Conservation (phyloP, 352 stramenopile species). For the Phytophthora pisi region DNA sequence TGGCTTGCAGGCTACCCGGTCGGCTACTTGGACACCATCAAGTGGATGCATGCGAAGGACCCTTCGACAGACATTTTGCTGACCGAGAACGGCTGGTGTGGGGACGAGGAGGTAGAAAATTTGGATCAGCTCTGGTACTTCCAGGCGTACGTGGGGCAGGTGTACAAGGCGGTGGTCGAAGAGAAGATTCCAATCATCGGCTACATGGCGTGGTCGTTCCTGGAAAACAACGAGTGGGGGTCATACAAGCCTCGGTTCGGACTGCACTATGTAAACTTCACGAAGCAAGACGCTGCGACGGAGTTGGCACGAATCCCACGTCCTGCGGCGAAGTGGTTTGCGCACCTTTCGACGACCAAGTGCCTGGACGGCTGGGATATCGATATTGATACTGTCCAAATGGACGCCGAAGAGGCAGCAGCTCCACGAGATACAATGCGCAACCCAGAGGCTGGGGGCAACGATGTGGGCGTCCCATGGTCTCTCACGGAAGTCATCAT, state of each 20-base stretch:
- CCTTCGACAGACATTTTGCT: slow-evolving; percentile 53
- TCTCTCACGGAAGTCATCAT: slow-evolving; percentile 39
- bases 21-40: slow-evolving; percentile 66
- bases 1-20: slow-evolving; percentile 53
- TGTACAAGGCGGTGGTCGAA: slow-evolving; percentile 62
- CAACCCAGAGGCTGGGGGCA: slow-evolving; percentile 7
- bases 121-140: slow-evolving; percentile 69
- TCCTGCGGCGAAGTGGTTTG: slow-evolving; percentile 64
- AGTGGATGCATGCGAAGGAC: slow-evolving; percentile 69
- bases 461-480: slow-evolving; percentile 27
- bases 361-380: slow-evolving; percentile 49
- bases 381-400: slow-evolving; percentile 8
- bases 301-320: slow-evolving; percentile 47
- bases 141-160: slow-evolving; percentile 55
- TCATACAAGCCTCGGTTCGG: slow-evolving; percentile 66
- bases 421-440: slow-evolving; percentile 11
- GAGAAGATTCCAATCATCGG: slow-evolving; percentile 81
- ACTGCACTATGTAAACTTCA: slow-evolving; percentile 63
- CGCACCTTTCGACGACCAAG: slow-evolving; percentile 54
- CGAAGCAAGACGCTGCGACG: slow-evolving; percentile 21
- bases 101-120: slow-evolving; percentile 55
- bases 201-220: slow-evolving; percentile 94
- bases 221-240: slow-evolving; percentile 96
- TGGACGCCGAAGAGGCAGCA: slow-evolving; percentile 11
- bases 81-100: slow-evolving; percentile 74